Evolutionary conservation across 768 basidiomycete species (phyloP).

Genomic region (Boletus vermiculosoides): DNA sequence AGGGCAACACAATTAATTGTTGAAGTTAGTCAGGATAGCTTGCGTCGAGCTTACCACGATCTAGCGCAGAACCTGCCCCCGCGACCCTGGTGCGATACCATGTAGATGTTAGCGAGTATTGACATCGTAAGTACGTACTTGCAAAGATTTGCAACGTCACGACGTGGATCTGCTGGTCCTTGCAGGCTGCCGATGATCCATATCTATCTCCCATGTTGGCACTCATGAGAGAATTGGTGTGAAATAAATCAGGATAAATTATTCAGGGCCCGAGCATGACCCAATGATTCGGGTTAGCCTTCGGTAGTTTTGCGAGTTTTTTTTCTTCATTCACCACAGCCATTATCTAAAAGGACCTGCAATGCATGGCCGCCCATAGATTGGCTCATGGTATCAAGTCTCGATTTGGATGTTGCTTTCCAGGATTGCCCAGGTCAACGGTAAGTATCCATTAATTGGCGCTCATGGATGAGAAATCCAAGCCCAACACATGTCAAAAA

Average conservation of each 20-base stretch:
- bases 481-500: neutral
- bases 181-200: neutral
- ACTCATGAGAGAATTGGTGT: constrained; percentile 11
- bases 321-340: neutral
- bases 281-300: neutral
- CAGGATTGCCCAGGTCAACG: neutral
- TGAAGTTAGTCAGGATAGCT: neutral
- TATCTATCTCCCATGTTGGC: neutral
- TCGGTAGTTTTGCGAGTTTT: neutral
- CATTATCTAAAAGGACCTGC: neutral
- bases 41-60: neutral
- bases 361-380: neutral
- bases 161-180: neutral
- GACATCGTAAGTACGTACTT: neutral
- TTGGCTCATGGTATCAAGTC: neutral
- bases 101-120: neutral
- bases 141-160: neutral
- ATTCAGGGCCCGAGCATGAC: neutral
- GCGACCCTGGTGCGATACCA: neutral
- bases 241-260: no score
- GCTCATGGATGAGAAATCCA: constrained; percentile 14
- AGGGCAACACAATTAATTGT: neutral
- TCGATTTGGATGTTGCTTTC: constrained; percentile 2
- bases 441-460: neutral
- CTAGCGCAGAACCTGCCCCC: neutral